These are phyloP conservation scores for Lentinus brumalis DNA, from an alignment of 768 basidiomycete species.

Conservation along the genomic window DNA sequence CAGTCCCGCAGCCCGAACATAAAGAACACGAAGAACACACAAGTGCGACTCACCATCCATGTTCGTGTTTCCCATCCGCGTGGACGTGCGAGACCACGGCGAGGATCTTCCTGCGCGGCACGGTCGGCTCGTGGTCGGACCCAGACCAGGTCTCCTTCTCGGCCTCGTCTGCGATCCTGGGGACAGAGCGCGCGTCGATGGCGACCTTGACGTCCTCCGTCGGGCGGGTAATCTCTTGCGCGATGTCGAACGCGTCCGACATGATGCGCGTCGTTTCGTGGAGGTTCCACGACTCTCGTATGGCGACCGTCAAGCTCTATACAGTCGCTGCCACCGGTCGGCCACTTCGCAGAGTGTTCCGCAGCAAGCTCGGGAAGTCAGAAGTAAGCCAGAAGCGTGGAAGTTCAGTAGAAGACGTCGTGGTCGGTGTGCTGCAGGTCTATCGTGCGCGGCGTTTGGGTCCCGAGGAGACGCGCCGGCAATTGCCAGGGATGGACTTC, in stretches of 20 bases:
- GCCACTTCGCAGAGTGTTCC: too few species aligned
- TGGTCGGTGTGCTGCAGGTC: too few species aligned
- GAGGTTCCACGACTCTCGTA: background rate
- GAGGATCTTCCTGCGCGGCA: conserved; percentile 15
- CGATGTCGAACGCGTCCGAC: conserved; percentile 11
- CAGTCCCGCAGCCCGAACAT: too few species aligned
- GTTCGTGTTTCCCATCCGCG: conserved; percentile 39
- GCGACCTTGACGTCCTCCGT: conserved; percentile 50
- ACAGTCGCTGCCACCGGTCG: too few species aligned
- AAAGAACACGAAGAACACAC: background rate
- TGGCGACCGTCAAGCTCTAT: too few species aligned
- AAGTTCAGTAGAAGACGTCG: too few species aligned
- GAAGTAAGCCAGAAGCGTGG: too few species aligned
- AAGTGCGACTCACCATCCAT: conserved; percentile 21
- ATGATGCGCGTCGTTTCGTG: background rate
- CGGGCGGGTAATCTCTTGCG: conserved; percentile 31
- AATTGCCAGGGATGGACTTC: conserved; percentile 16
- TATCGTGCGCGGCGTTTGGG: background rate
- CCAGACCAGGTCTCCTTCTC: conserved; percentile 6
- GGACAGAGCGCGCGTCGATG: conserved; percentile 37
- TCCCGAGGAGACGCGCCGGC: background rate
- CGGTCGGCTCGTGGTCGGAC: conserved; percentile 1
- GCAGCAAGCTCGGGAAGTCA: too few species aligned
- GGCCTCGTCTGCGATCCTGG: conserved; percentile 5
- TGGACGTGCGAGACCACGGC: conserved; percentile 41